Base-by-base conservation (phyloP, 2,329 filamentous ascomycete species). In the Immersiporthe knoxdaviesiana region DNA sequence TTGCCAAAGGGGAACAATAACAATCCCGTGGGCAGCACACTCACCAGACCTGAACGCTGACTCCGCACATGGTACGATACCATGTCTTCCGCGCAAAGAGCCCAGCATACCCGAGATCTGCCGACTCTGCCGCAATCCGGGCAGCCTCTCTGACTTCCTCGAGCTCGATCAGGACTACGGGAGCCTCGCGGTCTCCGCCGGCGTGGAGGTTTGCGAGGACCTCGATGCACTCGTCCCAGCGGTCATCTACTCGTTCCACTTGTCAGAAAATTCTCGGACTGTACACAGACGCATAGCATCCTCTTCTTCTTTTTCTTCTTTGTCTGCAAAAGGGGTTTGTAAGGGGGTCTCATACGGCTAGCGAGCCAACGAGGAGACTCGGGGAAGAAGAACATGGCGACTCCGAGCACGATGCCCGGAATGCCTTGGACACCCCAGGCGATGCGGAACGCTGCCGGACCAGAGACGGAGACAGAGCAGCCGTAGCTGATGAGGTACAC, bases 361-460 rank as follows among this genome's bases (percentile, higher is more conserved):
- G 91, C 91, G 7, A 93, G 81, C 90, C 91, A 93, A 66, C 91
- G 85, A 0, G 91, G 91, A 63, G 84, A 90, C 72, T 86, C 86
- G 0, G 87, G 88, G 72, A 90, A 85, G 78, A 89, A 89, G 75
- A 88, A 83, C 27, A 89, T 81, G 0, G 87, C 87, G 35, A 84
- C 74, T 61, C 90, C 81, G 0, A 89, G 80, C 18, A 88, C 74
- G 16, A 84, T 74, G 0, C 82, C 86, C 0, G 87, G 88, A 0
- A 88, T 76, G 73, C 85, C 85, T 77, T 90, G 88, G 5, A 90
- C 75, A 37, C 83, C 87, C 87, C 87, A 90, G 2, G 88, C 87
- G 62, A 89, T 86, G 12, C 85, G 84, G 78, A 88, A 91, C 4
- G 86, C 86, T 2, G 82, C 79, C 11, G 84, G 80, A 0, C 85